Base-by-base conservation (phyloP, 306 rosid species). In the Abrus precatorius region DNA sequence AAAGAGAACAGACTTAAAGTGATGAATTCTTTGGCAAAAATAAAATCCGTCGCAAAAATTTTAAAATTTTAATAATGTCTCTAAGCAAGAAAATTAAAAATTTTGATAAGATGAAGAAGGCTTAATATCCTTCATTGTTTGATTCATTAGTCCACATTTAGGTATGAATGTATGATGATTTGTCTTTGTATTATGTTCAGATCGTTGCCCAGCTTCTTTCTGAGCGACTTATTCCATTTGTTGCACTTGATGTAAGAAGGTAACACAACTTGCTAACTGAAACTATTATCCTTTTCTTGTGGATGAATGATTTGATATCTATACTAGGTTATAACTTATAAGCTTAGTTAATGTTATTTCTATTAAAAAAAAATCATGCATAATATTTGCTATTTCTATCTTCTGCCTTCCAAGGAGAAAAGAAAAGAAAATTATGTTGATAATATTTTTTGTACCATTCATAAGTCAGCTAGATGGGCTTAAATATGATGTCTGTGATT, bases 151-250 rank as follows among this genome's bases (percentile, higher is more conserved):
- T 57, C 76, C 9, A 64, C 47, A 20, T 61, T 74, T 50, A 49
- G 57, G 3, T 27, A 80, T 68, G 47, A 66, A 44, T 34, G 50
- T 50, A 12, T 81, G 53, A 73, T 59, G 9, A n/a, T 63, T 72
- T 63, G 54, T 71, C 61, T 73, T 52, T 57, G 6, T 81, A n/a
- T 84, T 82, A 64, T 48, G 84, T 74, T 72, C 93, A 96, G 99
- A 96, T 96, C 82, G 93, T 96, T 82, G 99, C 99, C 30, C 99
- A 96, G 89, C 98, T 96, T 88, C 99, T 96, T 77, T 96, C 99
- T 9, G 99, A 96, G 92, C 88, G 99, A 36, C 84, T 96, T 72
- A 96, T 96, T 86, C 99, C 99, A 12, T 96, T 96, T 85, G 99
- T 96, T 79, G 99, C 99, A 80, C 98, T 96, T 67, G 99, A 96